A percentile compares a stretch with the other conserved stretches of the same genome.
These are phyloP conservation scores for Astrocystis sublimbata DNA, from an alignment of 495 filamentous ascomycete species.

Conservation along the genomic window DNA sequence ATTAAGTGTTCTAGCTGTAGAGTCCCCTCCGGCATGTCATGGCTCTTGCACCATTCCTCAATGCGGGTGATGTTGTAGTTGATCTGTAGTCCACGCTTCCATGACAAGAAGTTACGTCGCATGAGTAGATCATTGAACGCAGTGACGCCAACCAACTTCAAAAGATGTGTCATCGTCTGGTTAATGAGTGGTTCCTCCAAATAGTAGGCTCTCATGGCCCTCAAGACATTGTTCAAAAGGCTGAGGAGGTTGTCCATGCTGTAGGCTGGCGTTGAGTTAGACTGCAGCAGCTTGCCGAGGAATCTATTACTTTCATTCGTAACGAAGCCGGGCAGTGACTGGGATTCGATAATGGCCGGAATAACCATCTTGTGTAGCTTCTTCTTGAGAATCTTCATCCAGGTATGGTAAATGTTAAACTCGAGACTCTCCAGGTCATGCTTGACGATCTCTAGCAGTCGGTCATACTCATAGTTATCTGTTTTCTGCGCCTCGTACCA, in stretches of 20 bases:
- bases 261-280: conserved; percentile 83
- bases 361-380: conserved; percentile 99
- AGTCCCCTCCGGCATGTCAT: conserved; percentile 98
- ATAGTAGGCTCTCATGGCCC: conserved; percentile 97
- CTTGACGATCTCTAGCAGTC: conserved; percentile 97
- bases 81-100: conserved; percentile 99
- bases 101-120: conserved; percentile 97
- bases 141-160: conserved; percentile 93
- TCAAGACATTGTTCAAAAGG: conserved; percentile 94
- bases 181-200: conserved; percentile 94
- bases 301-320: conserved; percentile 98
- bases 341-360: conserved; percentile 97
- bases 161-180: conserved; percentile 91
- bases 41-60: conserved; percentile 99
- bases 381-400: conserved; percentile 99
- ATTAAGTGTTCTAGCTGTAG: conserved; percentile 98
- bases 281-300: conserved; percentile 91
- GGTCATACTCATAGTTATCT: conserved; percentile 98
- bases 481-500: conserved; percentile 99
- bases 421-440: conserved; percentile 97
- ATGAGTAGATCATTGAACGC: conserved; percentile 99
- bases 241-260: conserved; percentile 99
- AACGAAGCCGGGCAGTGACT: conserved; percentile 96
- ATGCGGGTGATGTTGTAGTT: conserved; percentile 99
- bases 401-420: conserved; percentile 99